Conservation (phyloP, 495 filamentous ascomycete genomes). For the Oleoguttula mirabilis region DNA sequence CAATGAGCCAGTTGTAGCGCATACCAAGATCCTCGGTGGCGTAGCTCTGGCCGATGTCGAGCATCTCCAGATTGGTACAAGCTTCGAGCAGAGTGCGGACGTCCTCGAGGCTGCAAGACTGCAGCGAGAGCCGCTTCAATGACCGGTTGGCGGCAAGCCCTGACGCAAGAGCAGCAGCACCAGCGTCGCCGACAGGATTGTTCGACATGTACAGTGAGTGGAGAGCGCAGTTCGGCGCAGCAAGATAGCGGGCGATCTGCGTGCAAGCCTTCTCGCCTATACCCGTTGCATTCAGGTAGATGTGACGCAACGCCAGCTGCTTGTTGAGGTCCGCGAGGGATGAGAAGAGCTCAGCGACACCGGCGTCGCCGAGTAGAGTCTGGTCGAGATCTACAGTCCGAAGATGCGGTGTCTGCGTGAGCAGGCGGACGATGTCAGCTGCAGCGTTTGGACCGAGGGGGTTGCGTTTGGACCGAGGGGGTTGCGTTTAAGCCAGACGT, state of each 20-base stretch:
- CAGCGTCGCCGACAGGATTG: conserved; percentile 28
- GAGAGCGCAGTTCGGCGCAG: too few species aligned
- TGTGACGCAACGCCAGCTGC: too few species aligned
- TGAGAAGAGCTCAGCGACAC: too few species aligned
- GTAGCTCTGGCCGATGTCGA: conserved; percentile 29
- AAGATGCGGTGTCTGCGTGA: too few species aligned
- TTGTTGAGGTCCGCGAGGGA: too few species aligned
- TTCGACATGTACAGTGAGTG: conserved; percentile 25
- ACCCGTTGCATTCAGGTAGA: too few species aligned
- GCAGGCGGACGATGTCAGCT: not conserved
- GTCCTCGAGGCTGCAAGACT: conserved; percentile 23
- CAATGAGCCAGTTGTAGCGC: conserved; percentile 28
- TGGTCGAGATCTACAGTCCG: too few species aligned
- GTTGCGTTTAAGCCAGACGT: conserved; percentile 39
- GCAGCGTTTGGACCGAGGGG: conserved; percentile 27
- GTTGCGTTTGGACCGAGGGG: conserved; percentile 31
- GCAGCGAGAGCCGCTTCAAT: conserved; percentile 24
- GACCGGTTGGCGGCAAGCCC: conserved; percentile 21
- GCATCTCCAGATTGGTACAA: conserved; percentile 15
- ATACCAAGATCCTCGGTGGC: conserved; percentile 29
- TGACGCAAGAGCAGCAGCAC: conserved; percentile 20
- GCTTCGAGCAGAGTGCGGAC: conserved; percentile 21
- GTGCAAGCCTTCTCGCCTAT: too few species aligned
- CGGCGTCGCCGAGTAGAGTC: too few species aligned
- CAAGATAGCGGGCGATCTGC: too few species aligned